phyloP scores from a whole-genome alignment of 2,329 filamentous ascomycete species.

The Colletotrichum sp. region DNA sequence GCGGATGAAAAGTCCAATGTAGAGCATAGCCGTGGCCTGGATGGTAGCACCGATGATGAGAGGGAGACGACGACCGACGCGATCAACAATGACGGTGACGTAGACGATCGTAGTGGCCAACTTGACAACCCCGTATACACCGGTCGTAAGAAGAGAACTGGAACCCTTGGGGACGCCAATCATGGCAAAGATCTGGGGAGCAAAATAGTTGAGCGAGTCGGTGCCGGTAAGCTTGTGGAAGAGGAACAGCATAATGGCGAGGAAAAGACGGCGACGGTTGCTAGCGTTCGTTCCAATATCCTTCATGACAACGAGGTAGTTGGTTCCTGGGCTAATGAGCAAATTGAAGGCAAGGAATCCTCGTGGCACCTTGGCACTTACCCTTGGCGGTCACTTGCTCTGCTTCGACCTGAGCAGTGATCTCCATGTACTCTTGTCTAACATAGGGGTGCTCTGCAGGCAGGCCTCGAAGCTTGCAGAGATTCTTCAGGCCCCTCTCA shows the following conservation, averaged over 20 bases:
- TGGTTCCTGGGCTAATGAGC: slow-evolving; percentile 1
- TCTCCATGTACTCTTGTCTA: slow-evolving; percentile 20
- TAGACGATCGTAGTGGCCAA: slow-evolving; percentile 27
- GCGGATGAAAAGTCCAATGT: slow-evolving; percentile 35
- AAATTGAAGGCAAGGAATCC: not conserved
- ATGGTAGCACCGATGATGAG: slow-evolving; percentile 28
- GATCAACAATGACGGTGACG: slow-evolving; percentile 33
- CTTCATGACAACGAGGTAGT: slow-evolving; percentile 38
- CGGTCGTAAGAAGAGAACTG: slow-evolving; percentile 38
- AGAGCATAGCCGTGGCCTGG: slow-evolving; percentile 29
- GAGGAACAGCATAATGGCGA: slow-evolving; percentile 39
- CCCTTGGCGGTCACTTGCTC: slow-evolving; percentile 8
- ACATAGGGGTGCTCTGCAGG: slow-evolving; percentile 21
- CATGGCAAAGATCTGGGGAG: slow-evolving; percentile 42
- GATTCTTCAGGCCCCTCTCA: slow-evolving; percentile 37
- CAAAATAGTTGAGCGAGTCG: slow-evolving; percentile 44
- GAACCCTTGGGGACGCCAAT: slow-evolving; percentile 38
- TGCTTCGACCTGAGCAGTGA: slow-evolving; percentile 14
- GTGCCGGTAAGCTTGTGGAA: slow-evolving; percentile 48
- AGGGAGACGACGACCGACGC: slow-evolving; percentile 31
- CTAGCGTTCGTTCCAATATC: slow-evolving; percentile 32
- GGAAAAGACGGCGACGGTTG: slow-evolving; percentile 37
- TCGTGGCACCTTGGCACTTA: not conserved
- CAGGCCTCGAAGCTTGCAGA: slow-evolving; percentile 40
- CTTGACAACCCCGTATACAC: slow-evolving; percentile 32